Conservation (phyloP, 495 filamentous ascomycete species). For the Podospora pseudoanserina region DNA sequence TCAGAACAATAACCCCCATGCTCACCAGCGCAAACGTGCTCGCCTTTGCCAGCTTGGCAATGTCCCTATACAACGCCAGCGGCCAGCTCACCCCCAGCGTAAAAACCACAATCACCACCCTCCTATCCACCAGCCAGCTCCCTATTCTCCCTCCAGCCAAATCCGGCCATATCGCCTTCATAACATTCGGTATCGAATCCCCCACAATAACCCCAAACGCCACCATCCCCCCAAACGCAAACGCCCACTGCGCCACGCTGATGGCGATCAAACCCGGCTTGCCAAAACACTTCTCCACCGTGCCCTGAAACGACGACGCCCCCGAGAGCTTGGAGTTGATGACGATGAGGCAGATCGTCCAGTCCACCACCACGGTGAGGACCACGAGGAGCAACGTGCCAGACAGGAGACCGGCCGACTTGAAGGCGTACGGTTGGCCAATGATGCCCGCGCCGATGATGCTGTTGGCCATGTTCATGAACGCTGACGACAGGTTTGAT, state of each 20-base stretch:
- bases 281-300: constrained; percentile 91
- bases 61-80: constrained; percentile 88
- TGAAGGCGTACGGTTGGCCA: constrained; percentile 92
- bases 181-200: constrained; percentile 88
- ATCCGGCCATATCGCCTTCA: constrained; percentile 75
- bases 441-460: constrained; percentile 99
- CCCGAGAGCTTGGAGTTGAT: constrained; percentile 93
- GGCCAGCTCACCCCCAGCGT: constrained; percentile 86
- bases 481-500: constrained; percentile 50
- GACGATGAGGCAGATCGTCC: constrained; percentile 96
- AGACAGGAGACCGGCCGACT: constrained; percentile 78
- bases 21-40: constrained; percentile 85
- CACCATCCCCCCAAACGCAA: constrained; percentile 98
- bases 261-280: constrained; percentile 84
- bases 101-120: constrained; percentile 80
- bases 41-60: constrained; percentile 97
- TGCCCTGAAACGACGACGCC: constrained; percentile 87
- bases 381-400: constrained; percentile 73
- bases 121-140: constrained; percentile 74
- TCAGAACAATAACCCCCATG: constrained; percentile 84
- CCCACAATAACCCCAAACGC: constrained; percentile 97
- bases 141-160: constrained; percentile 69
- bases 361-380: constrained; percentile 83
- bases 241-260: constrained; percentile 89
- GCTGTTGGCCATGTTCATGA: constrained; percentile 99